Conservation (phyloP, 108 stramenopile genomes). For the Conticribra weissflogii region DNA sequence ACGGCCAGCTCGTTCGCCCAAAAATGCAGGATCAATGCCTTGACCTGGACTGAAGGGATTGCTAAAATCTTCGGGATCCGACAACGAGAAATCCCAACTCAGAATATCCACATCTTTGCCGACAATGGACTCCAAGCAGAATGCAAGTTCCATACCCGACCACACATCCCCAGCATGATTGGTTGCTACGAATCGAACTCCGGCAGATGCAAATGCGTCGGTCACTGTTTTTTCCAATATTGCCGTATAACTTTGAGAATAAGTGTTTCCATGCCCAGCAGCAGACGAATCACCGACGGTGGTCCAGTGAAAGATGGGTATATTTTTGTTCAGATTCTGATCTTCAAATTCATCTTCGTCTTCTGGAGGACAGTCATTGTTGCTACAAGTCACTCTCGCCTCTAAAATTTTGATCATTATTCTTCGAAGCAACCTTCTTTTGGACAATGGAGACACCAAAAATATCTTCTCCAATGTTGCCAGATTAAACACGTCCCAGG, state of each 20-base stretch:
- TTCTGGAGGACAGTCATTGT: not conserved
- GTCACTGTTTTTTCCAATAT: constrained; percentile 30
- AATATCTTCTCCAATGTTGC: constrained; percentile 18
- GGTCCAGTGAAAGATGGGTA: constrained; percentile 27
- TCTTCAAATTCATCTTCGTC: not conserved
- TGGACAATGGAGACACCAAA: constrained; percentile 13
- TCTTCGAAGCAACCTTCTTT: constrained; percentile 22
- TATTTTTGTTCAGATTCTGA: too few species aligned
- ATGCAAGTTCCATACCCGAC: constrained; percentile 34
- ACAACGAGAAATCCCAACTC: constrained; percentile 32
- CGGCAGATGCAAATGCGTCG: constrained; percentile 18
- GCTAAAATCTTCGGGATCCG: constrained; percentile 2
- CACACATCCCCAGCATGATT: constrained; percentile 27
- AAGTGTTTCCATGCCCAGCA: constrained; percentile 36
- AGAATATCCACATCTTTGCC: constrained; percentile 32
- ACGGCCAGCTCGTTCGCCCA: constrained; percentile 21
- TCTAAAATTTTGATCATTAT: constrained; percentile 39
- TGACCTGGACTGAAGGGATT: constrained; percentile 16
- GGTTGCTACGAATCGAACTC: constrained; percentile 19
- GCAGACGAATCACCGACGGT: constrained; percentile 36
- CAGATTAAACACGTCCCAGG: constrained; percentile 10
- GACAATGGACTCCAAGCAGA: constrained; percentile 31
- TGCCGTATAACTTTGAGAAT: constrained; percentile 36
- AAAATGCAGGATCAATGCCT: constrained; percentile 17
- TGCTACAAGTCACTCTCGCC: constrained; percentile 4